phyloP scores from a whole-genome alignment of 768 basidiomycete species.

The Leucosporidium scottii region DNA sequence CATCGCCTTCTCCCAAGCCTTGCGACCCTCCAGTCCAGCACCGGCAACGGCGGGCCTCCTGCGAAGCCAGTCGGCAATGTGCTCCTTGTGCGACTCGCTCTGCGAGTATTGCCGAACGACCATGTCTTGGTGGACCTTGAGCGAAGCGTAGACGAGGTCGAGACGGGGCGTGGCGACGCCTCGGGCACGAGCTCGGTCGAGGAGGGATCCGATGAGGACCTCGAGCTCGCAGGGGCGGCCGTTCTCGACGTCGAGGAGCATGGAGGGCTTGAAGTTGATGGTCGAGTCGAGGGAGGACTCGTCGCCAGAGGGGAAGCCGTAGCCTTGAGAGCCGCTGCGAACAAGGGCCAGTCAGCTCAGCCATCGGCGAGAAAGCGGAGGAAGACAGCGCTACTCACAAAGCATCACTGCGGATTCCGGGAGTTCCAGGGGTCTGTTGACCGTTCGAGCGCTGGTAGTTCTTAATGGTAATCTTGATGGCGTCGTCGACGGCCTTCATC shows the following conservation, averaged over 20 bases:
- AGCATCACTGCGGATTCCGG: neutral
- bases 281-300: constrained; percentile 5
- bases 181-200: constrained; percentile 26
- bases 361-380: too few relatives aligned
- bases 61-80: constrained; percentile 20
- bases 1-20: constrained; percentile 26
- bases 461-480: constrained; percentile 20
- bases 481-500: constrained; percentile 19
- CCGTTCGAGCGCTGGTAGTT: constrained; percentile 15
- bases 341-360: neutral
- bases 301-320: constrained; percentile 7
- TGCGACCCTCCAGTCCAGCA: constrained; percentile 10
- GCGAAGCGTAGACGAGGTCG: constrained; percentile 20
- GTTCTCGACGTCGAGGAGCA: constrained; percentile 32
- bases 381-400: neutral
- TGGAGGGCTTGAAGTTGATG: constrained; percentile 29
- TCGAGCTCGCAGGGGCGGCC: constrained; percentile 31
- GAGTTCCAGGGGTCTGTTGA: constrained; percentile 15
- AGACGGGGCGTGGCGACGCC: constrained; percentile 28
- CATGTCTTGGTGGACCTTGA: constrained; percentile 17
- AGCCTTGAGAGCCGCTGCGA: neutral
- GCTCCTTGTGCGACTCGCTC: constrained; percentile 15
- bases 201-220: constrained; percentile 23
- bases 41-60: constrained; percentile 20
- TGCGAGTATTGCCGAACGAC: constrained; percentile 4